Base-by-base conservation (phyloP, 2,329 filamentous ascomycete genomes). In the Trichophyton rubrum region DNA sequence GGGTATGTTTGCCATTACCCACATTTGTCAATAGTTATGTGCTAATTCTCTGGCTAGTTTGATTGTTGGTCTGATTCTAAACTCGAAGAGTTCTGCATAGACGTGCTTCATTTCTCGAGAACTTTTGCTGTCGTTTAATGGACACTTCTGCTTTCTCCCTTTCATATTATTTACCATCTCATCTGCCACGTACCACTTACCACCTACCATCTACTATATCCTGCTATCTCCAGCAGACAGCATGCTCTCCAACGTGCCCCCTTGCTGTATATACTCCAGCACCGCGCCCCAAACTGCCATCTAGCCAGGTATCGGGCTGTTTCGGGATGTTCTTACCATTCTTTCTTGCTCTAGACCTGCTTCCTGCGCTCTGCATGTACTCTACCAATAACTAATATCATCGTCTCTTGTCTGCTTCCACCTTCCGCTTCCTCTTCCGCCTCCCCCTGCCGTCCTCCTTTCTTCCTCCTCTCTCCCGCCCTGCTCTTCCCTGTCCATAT, bases 61-160 rank as follows among this genome's bases (percentile, higher is more conserved):
- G 65, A 96, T 96, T 70, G 90, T 96, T 62, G 89, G 88, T 58
- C 82, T 96, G 40, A 90, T 96, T 71, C 83, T 96, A 70, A 95
- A 95, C 82, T 92, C 89, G 64, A 89, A 89, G 79, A 85, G 81
- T 78, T 85, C 51, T 59, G 55, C 55, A 15, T 57, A 57, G 22
- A 24, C 17, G 22, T 27, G 13, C 20, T 33, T 17, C 27, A 17
- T 27, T 24, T 15, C 13, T 24, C 3, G 3, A 15, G 45, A 24
- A 27, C 11, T 13, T 13, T 27, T 11, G 22, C 35, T 15, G 17
- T 22, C 11, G 22, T 33, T n/a, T 17, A 13, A 9, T 38, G 15
- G 27, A 5, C 27, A 20, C 53, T 17, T 13, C 27, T 38, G 17
- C 35, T 15, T 56, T 38, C 8, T 33, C 30, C 27, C 6, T 30